These are phyloP conservation scores for Sugiyamaella marilandica DNA, from an alignment of 805 yeast species.

Conservation along the genomic window DNA sequence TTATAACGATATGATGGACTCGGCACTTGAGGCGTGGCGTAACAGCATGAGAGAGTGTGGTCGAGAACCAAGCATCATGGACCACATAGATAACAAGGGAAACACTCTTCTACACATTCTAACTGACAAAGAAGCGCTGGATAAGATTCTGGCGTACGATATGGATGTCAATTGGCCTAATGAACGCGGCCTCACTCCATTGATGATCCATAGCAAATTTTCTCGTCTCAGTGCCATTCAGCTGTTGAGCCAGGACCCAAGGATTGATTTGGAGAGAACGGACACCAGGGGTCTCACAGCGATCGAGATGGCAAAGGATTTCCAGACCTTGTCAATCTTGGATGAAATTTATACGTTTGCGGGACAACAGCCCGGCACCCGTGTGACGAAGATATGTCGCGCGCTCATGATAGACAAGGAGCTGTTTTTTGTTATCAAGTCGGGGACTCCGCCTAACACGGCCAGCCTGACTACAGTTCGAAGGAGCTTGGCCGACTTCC, in stretches of 20 bases:
- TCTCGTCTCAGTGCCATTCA: slow-evolving; percentile 57
- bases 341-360: slow-evolving; percentile 18
- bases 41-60: not conserved
- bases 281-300: slow-evolving; percentile 31
- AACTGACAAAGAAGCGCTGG: slow-evolving; percentile 42
- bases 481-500: slow-evolving; percentile 32
- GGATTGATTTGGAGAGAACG: slow-evolving; percentile 41
- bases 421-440: slow-evolving; percentile 23
- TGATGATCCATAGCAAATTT: slow-evolving; percentile 66
- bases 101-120: slow-evolving; percentile 75
- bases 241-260: slow-evolving; percentile 44
- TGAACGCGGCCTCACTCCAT: slow-evolving; percentile 56
- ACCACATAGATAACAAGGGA: slow-evolving; percentile 68
- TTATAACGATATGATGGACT: slow-evolving; percentile 38
- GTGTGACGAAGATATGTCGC: slow-evolving; percentile 13
- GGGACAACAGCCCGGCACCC: slow-evolving; percentile 1
- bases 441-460: slow-evolving; percentile 11
- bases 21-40: slow-evolving; percentile 19
- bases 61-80: slow-evolving; percentile 34
- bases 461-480: slow-evolving; percentile 24
- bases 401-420: slow-evolving; percentile 19
- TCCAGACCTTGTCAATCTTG: slow-evolving; percentile 21
- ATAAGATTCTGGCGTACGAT: slow-evolving; percentile 38
- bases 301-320: slow-evolving; percentile 33
- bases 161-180: slow-evolving; percentile 60